Base-by-base conservation (phyloP, 495 filamentous ascomycete species). In the Penicillium psychrofluorescens region DNA sequence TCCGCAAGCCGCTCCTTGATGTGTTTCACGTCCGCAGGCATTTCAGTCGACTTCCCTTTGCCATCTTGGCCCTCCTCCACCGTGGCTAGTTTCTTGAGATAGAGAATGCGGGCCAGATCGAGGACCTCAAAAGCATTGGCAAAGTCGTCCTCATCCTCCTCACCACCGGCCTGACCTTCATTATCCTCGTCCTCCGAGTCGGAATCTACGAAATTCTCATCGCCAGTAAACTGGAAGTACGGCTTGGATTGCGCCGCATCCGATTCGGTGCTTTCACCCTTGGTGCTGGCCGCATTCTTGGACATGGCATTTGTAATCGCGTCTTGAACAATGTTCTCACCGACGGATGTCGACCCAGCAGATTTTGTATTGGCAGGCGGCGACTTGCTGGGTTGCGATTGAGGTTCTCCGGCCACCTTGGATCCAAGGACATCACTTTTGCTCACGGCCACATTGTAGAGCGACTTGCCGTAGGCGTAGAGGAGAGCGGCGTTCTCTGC, bases 351-450 rank as follows among this genome's bases (percentile, higher is more conserved):
- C 11, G 58, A 46, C 8, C 40, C 41, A 16, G 56, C 45, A 35
- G 54, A 43, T 7, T 45, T 33, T 13, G 44, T 16, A 36, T 48
- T 49, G 14, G 51, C 48, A 30, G 45, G 27, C 35, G 56, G 38
- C 14, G 48, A 36, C 35, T 29, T 46, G 41, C 71, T 75, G 11
- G 70, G 36, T 43, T 72, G 56, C 11, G 54, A 52, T 50, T 80
- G 61, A 11, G 59, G 40, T 40, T 86, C 81, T 2, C 72, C 71
- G 7, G 83, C 78, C 1, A 90, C 82, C 56, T 85, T 86, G 8
- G 81, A 83, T 47, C 92, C 92, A 29, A 98, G 74, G 27, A 98
- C 91, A 61, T 96, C 91, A 56, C 88, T 95, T 58, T 92, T 95
- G 63, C 78, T 84, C 51, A 96, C 84, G 13, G 90, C 92, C 44